phyloP scores from a whole-genome alignment of 495 filamentous ascomycete genomes.

The Chaetomium fimeti region DNA sequence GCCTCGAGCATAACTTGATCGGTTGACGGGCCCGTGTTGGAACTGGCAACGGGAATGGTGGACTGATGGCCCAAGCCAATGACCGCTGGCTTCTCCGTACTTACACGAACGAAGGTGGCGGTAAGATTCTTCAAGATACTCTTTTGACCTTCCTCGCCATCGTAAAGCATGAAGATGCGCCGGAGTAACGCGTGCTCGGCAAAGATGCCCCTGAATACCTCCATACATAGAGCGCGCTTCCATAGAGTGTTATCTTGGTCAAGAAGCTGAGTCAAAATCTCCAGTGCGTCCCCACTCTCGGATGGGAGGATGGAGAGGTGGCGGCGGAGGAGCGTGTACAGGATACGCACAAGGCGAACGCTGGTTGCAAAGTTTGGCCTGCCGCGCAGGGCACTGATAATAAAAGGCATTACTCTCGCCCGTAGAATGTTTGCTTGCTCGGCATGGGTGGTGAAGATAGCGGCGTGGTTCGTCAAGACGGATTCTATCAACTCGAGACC shows the following conservation, averaged over 20 bases:
- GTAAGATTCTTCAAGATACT: constrained; percentile 77
- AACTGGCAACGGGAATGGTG: constrained; percentile 61
- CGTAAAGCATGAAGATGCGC: constrained; percentile 77
- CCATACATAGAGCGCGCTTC: constrained; percentile 88
- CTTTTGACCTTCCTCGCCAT: constrained; percentile 69
- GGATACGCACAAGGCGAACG: constrained; percentile 74
- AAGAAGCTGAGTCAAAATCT: constrained; percentile 80
- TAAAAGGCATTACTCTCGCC: constrained; percentile 77
- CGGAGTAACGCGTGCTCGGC: constrained; percentile 72
- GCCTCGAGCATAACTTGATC: constrained; percentile 88
- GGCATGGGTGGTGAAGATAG: constrained; percentile 71
- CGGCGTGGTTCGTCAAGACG: constrained; percentile 76
- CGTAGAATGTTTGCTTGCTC: constrained; percentile 79
- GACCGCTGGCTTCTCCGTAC: constrained; percentile 80
- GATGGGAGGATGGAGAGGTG: constrained; percentile 70
- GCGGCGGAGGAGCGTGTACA: constrained; percentile 73
- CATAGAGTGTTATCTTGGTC: constrained; percentile 80
- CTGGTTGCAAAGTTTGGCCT: constrained; percentile 77
- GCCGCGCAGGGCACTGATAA: constrained; percentile 74
- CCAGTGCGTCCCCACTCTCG: constrained; percentile 82
- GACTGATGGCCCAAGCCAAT: constrained; percentile 89
- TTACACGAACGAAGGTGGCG: constrained; percentile 78
- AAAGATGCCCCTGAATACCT: constrained; percentile 82
- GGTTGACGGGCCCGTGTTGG: constrained; percentile 46
- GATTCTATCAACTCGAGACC: constrained; percentile 90